Percentiles rank a stretch among this genome's conserved stretches.
Evolutionary conservation across 2,329 filamentous ascomycete genomes (phyloP).

Genomic region (Herpotrichia juniperi): DNA sequence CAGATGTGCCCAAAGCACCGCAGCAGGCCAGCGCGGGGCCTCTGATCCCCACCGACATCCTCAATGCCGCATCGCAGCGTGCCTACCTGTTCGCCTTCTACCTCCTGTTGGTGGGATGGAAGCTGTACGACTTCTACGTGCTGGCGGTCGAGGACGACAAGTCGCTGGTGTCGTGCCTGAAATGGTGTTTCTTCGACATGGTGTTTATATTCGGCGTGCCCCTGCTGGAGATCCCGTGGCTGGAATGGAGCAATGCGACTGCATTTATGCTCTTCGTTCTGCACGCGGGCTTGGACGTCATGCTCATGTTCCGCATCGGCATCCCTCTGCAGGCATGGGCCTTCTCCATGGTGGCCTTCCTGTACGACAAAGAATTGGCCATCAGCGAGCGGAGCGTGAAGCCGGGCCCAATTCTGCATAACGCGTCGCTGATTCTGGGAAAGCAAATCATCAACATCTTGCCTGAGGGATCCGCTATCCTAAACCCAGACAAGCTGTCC

Average conservation of each 20-base stretch:
- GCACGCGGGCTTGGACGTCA: conserved; percentile 77
- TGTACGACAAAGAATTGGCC: conserved; percentile 91
- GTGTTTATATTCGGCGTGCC: conserved; percentile 87
- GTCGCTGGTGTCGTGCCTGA: conserved; percentile 89
- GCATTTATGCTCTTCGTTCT: conserved; percentile 73
- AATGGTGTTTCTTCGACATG: conserved; percentile 90
- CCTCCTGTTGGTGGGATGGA: conserved; percentile 76
- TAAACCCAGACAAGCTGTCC: conserved; percentile 81
- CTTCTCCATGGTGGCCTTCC: conserved; percentile 73
- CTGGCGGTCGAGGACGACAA: conserved; percentile 81
- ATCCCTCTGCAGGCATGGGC: conserved; percentile 78
- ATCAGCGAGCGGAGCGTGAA: conserved; percentile 95
- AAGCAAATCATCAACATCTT: conserved; percentile 98
- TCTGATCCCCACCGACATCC: conserved; percentile 77
- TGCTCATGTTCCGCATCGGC: conserved; percentile 92
- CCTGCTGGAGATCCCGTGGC: conserved; percentile 89
- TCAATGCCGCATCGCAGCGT: conserved; percentile 91
- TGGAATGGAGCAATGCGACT: conserved; percentile 83
- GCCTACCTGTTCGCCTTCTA: conserved; percentile 87
- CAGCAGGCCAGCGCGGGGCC: conserved; percentile 54
- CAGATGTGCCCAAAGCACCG: conserved; percentile 36
- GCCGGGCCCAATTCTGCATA: conserved; percentile 84
- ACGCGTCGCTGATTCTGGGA: conserved; percentile 90
- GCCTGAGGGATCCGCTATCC: conserved; percentile 87
- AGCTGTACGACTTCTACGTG: conserved; percentile 83